Base-by-base conservation (phyloP, 352 stramenopile species). In the Globisporangium middletonii region DNA sequence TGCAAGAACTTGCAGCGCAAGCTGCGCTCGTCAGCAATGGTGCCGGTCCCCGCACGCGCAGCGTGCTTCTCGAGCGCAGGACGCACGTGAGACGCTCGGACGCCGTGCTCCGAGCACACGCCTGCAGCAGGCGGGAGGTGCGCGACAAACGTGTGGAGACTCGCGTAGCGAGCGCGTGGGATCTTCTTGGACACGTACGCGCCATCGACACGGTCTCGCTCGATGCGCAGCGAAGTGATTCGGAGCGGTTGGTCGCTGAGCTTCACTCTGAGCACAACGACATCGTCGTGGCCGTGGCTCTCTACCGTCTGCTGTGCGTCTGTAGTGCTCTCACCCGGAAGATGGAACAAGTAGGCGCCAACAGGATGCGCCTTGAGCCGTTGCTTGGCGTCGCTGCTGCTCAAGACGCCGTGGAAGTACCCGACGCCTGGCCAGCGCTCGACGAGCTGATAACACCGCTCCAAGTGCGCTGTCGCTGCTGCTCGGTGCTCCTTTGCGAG, bases 351-450 rank as follows among this genome's bases (percentile, higher is more conserved):
- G 57, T 78, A 87, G 0, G 77, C 62, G 4, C 79, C 77, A 18
- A 74, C 59, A 0, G 66, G 68, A 4, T 69, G 53, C 11, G n/a
- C 26, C 18, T 50, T 23, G 2, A 89, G 50, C 13, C 71, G 43
- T 9, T 48, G 26, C 7, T 68, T 81, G 0, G 69, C 76, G 18
- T 71, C 49, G n/a, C 37, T 54, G 42, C 52, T 72, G 7, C 48
- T 60, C 2, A 87, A 6, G 2, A 33, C 26, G 6, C 75, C 75
- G 41, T 86, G 73, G 23, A 85, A 87, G 51, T 72, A 89, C 3
- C 79, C 76, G 44, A 87, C 74, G 13, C 57, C 63, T 1, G 71
- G 68, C 73, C 67, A 78, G 26, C 87, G 28, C 33, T 87, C 79
- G n/a, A 89, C 63, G 12, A 60, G 43, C 35, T 73, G 75, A 44